Evolutionary conservation across 495 filamentous ascomycete genomes (phyloP).

Genomic region (Aspergillus affinis): DNA sequence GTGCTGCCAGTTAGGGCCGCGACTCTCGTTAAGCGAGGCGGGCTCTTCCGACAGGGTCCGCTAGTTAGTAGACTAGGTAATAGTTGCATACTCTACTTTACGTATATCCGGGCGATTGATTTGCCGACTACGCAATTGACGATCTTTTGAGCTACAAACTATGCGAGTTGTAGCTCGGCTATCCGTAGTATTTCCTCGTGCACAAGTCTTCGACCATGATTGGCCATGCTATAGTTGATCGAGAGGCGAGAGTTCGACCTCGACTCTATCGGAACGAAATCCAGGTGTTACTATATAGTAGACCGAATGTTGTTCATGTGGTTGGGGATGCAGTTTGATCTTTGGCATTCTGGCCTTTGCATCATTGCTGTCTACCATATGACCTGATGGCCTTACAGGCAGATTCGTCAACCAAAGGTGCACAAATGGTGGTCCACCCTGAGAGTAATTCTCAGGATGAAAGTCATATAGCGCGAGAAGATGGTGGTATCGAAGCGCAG

Average conservation of each 20-base stretch:
- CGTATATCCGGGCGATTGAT: not conserved
- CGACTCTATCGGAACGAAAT: not conserved
- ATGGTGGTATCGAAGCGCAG: not conserved
- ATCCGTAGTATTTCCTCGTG: not conserved
- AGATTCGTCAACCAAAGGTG: not conserved
- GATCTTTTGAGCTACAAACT: not conserved
- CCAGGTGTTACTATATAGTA: not conserved
- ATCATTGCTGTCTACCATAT: no score
- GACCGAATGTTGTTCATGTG: not conserved
- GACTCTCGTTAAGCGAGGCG: constrained; percentile 1
- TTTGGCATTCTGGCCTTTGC: not conserved
- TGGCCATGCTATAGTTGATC: not conserved
- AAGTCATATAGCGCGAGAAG: not conserved
- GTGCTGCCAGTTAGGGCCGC: not conserved
- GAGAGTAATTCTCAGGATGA: not conserved
- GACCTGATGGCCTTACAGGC: not conserved
- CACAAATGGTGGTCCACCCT: not conserved
- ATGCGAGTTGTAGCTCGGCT: not conserved
- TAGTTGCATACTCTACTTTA: no score
- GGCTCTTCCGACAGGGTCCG: not conserved
- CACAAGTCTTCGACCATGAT: not conserved
- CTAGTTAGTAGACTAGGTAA: no score
- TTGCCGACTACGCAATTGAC: not conserved
- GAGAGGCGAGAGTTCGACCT: not conserved
- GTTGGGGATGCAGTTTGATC: not conserved